Evolutionary conservation across 768 basidiomycete species (phyloP).

Genomic region (Russula dissimulans): DNA sequence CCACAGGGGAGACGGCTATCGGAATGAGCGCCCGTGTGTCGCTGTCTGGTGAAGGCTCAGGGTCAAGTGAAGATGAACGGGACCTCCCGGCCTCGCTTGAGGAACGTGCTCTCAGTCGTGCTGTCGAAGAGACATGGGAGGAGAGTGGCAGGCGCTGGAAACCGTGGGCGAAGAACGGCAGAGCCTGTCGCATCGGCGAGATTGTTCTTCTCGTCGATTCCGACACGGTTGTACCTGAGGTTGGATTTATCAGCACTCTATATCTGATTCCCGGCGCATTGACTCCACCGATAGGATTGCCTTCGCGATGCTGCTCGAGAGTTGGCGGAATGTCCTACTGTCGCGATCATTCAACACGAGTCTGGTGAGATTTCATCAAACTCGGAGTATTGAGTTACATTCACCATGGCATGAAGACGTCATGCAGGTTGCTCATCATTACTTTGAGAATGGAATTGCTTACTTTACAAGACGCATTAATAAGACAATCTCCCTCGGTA

Average conservation of each 20-base stretch:
- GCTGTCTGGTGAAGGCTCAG: slow-evolving; percentile 21
- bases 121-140: slow-evolving; percentile 43
- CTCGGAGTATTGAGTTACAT: slow-evolving; percentile 17
- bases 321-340: slow-evolving; percentile 39
- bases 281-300: slow-evolving; percentile 31
- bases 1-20: background rate
- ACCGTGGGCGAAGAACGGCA: slow-evolving; percentile 31
- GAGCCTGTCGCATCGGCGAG: slow-evolving; percentile 35
- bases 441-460: slow-evolving; percentile 40
- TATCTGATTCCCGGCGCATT: background rate
- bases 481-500: slow-evolving; percentile 31
- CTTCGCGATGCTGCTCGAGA: slow-evolving; percentile 44
- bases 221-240: slow-evolving; percentile 41
- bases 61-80: slow-evolving; percentile 19
- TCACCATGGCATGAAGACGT: slow-evolving; percentile 32
- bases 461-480: slow-evolving; percentile 46
- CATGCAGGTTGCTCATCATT: slow-evolving; percentile 49
- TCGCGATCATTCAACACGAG: slow-evolving; percentile 45
- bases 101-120: slow-evolving; percentile 41
- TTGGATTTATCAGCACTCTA: background rate
- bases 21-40: slow-evolving; percentile 22
- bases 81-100: slow-evolving; percentile 34
- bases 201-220: slow-evolving; percentile 43
- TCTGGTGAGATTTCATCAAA: slow-evolving; percentile 26
- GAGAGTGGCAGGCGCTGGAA: slow-evolving; percentile 26